phyloP scores from a whole-genome alignment of 371 early-diverging fungal genomes.

The Saksenaea vasiformis region DNA sequence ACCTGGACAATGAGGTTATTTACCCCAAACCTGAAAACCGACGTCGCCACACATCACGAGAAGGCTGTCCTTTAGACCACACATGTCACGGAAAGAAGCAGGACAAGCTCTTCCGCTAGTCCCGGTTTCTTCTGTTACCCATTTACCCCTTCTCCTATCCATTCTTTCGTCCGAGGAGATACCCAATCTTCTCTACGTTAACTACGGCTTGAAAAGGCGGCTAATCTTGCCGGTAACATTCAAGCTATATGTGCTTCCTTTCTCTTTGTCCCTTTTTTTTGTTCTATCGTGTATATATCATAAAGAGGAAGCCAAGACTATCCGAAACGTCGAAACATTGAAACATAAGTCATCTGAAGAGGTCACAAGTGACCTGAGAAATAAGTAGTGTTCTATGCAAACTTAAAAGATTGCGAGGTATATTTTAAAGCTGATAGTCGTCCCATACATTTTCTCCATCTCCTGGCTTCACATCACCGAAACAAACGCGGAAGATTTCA shows the following conservation, averaged over 20 bases:
- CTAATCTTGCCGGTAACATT: no score
- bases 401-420: neutral
- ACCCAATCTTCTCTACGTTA: no score
- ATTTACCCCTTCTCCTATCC: no score
- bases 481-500: constrained; percentile 56
- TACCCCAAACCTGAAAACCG: neutral
- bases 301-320: no score
- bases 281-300: no score
- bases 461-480: constrained; percentile 33
- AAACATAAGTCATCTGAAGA: no score
- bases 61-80: neutral
- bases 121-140: neutral
- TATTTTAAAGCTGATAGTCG: constrained; percentile 2
- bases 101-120: neutral
- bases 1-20: constrained; percentile 53
- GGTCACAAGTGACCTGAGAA: neutral
- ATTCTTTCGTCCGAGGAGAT: no score
- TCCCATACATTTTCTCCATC: constrained; percentile 38
- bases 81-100: neutral
- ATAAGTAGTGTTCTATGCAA: neutral
- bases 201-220: no score
- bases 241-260: no score
- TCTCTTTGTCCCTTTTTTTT: no score
- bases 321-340: no score
- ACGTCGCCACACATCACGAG: neutral